A percentile compares a stretch with the other conserved stretches of the same genome.
These are phyloP conservation scores for Gracilaria vermiculophylla DNA, from an alignment of 23 red algal species.

Conservation along the genomic window DNA sequence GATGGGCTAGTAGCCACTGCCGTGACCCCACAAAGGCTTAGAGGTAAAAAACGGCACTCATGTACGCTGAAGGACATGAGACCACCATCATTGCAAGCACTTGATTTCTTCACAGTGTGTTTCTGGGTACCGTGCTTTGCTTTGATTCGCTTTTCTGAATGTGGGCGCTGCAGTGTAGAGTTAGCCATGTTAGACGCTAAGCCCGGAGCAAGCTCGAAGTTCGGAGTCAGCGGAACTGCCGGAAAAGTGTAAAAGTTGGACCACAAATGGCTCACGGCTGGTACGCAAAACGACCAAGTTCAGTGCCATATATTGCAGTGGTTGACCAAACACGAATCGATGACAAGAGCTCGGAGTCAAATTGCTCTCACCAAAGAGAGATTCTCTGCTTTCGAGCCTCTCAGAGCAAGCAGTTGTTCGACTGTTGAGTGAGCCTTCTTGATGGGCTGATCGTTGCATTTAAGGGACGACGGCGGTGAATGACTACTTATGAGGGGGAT, in stretches of 20 bases:
- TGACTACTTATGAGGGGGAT: no score
- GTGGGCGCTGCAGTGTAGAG: background rate
- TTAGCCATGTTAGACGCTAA: background rate
- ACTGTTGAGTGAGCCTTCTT: no score
- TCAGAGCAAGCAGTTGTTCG: no score
- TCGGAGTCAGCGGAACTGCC: background rate
- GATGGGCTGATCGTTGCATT: no score
- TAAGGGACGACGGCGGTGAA: no score
- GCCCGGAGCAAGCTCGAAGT: background rate
- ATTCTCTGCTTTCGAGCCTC: no score
- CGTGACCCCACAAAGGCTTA: background rate
- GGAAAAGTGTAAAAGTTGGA: background rate
- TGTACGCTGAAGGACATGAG: constrained; percentile 11
- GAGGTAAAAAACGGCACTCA: constrained; percentile 37
- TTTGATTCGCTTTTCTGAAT: background rate
- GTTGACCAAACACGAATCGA: no score
- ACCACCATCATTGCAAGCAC: background rate
- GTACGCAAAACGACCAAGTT: no score
- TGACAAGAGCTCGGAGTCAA: no score
- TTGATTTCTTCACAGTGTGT: background rate
- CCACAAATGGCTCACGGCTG: background rate
- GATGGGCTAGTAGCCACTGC: constrained; percentile 16
- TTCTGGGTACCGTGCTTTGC: background rate
- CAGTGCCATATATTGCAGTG: no score
- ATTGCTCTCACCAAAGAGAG: no score